Percentiles rank a stretch among this genome's conserved stretches.
phyloP scores from a whole-genome alignment of 805 yeast genomes.

The Lipomyces starkeyi region DNA sequence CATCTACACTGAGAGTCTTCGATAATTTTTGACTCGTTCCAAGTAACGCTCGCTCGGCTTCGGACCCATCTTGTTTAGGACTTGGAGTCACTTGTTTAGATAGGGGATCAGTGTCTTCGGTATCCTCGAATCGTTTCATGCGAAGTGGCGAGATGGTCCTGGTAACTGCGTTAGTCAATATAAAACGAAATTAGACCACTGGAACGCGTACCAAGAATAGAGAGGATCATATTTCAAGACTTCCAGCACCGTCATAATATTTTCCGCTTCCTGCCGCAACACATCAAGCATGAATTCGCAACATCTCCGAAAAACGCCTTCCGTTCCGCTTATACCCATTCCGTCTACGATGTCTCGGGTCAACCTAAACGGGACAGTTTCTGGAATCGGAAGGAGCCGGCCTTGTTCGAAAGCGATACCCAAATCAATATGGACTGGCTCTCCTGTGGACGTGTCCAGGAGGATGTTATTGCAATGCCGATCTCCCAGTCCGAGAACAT shows the following conservation, averaged over 20 bases:
- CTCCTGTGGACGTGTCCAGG: conserved; percentile 81
- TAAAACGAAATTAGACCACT: not conserved
- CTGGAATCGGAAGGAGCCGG: conserved; percentile 80
- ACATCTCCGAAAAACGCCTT: conserved; percentile 74
- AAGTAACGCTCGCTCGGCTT: conserved; percentile 78
- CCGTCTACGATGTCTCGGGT: conserved; percentile 93
- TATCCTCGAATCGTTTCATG: conserved; percentile 25
- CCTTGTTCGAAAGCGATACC: conserved; percentile 99
- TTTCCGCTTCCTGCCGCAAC: conserved; percentile 66
- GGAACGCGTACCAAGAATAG: conserved; percentile 68
- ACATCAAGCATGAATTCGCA: conserved; percentile 77
- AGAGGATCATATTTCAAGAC: conserved; percentile 91
- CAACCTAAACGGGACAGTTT: conserved; percentile 88
- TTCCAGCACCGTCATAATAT: conserved; percentile 79
- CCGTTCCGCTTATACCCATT: conserved; percentile 83
- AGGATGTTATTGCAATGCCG: conserved; percentile 90
- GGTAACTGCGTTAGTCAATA: conserved; percentile 7
- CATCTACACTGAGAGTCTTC: conserved; percentile 76
- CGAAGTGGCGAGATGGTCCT: conserved; percentile 71
- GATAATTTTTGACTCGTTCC: conserved; percentile 77
- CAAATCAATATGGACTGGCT: conserved; percentile 92
- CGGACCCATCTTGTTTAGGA: conserved; percentile 54
- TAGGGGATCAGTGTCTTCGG: conserved; percentile 13
- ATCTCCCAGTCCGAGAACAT: conserved; percentile 91
- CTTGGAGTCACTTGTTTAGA: conserved; percentile 39